Evolutionary conservation across 805 yeast species (phyloP).

Genomic region (Yamadazyma insecticola): DNA sequence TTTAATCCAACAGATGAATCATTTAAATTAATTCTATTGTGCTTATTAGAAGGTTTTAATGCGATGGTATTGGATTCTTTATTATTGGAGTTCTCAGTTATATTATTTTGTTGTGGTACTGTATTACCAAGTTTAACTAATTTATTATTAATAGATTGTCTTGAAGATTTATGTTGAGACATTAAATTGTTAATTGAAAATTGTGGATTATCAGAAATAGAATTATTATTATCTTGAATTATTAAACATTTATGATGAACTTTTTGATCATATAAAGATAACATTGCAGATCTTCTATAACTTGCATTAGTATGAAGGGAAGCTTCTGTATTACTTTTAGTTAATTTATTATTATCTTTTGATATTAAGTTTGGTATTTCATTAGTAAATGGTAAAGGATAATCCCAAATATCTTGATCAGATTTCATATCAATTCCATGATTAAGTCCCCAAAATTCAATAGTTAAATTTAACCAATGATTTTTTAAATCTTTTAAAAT

Average conservation of each 20-base stretch:
- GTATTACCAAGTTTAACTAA: constrained; percentile 5
- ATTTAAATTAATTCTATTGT: constrained; percentile 34
- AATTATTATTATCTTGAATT: constrained; percentile 17
- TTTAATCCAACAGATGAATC: constrained; percentile 38
- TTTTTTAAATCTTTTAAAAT: constrained; percentile 35
- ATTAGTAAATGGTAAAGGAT: constrained; percentile 21
- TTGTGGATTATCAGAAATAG: constrained; percentile 29
- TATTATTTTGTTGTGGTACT: not conserved
- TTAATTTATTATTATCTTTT: constrained; percentile 14
- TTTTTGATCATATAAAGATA: constrained; percentile 37
- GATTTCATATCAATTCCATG: constrained; percentile 14
- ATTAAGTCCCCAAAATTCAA: constrained; percentile 32
- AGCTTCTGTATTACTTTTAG: constrained; percentile 31
- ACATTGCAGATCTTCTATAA: constrained; percentile 41
- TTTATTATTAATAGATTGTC: constrained; percentile 12
- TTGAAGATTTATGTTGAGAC: constrained; percentile 34
- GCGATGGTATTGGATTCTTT: too few species aligned
- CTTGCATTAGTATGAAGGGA: constrained; percentile 42
- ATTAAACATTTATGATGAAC: constrained; percentile 31
- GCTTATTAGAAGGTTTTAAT: constrained; percentile 15
- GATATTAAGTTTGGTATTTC: constrained; percentile 14
- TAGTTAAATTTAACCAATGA: constrained; percentile 33
- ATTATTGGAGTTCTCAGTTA: constrained; percentile 3
- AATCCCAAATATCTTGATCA: constrained; percentile 7
- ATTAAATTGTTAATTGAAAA: constrained; percentile 33